phyloP scores from a whole-genome alignment of 2,329 filamentous ascomycete species.

The Botrytis hyacinthi region DNA sequence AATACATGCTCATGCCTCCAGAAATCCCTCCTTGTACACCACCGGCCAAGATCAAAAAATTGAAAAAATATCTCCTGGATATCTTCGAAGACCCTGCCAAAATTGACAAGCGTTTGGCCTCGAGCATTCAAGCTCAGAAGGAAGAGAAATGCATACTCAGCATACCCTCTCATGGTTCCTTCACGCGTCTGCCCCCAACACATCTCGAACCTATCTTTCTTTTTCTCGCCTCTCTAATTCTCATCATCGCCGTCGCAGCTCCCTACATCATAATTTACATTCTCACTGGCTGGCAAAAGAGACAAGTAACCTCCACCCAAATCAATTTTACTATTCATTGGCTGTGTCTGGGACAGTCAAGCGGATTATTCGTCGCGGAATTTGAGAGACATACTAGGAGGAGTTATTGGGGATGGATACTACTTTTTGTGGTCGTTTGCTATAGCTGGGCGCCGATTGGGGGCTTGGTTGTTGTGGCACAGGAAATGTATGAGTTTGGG shows the following conservation, averaged over 20 bases:
- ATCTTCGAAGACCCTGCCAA: not conserved
- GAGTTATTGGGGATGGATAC: conserved; percentile 3
- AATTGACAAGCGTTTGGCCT: not conserved
- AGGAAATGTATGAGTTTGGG: conserved; percentile 9
- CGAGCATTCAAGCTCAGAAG: not conserved
- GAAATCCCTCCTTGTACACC: not conserved
- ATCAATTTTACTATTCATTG: not conserved
- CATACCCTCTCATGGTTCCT: not conserved
- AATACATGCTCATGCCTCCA: not conserved
- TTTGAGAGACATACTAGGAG: conserved; percentile 2
- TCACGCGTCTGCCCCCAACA: not conserved
- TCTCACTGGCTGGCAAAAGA: not conserved
- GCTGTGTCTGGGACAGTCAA: not conserved
- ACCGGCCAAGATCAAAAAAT: not conserved
- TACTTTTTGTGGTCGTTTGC: not conserved
- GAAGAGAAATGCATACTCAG: not conserved
- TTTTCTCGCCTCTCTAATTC: not conserved
- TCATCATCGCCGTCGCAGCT: not conserved
- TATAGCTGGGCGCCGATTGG: not conserved
- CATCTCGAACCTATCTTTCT: not conserved
- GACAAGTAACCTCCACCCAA: not conserved
- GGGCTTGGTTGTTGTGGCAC: not conserved
- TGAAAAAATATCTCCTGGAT: not conserved
- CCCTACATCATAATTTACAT: not conserved
- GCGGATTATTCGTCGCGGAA: not conserved